These are phyloP conservation scores for Hyphopichia homilentoma DNA, from an alignment of 805 yeast species.

Conservation along the genomic window DNA sequence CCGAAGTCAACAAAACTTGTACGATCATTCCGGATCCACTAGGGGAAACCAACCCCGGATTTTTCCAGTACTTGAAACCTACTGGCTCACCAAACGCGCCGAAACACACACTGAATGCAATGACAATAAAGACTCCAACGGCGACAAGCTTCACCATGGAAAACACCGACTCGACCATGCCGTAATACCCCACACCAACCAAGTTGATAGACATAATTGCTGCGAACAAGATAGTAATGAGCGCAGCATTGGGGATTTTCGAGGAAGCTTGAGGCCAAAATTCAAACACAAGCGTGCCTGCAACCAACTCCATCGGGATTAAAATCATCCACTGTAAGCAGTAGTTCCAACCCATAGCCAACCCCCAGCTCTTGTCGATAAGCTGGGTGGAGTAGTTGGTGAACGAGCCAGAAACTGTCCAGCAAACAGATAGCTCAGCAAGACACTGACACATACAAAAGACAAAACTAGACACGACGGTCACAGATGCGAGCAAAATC, in stretches of 20 bases:
- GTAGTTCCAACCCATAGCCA: conserved; percentile 24
- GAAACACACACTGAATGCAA: conserved; percentile 16
- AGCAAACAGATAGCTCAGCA: conserved; percentile 20
- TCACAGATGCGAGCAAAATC: conserved; percentile 16
- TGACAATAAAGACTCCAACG: conserved; percentile 15
- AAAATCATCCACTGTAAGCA: conserved; percentile 21
- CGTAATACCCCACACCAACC: conserved; percentile 20
- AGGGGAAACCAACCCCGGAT: conserved; percentile 18
- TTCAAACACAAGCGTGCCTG: conserved; percentile 20
- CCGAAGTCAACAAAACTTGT: conserved; percentile 18
- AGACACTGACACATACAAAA: conserved; percentile 19
- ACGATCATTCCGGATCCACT: conserved; percentile 11
- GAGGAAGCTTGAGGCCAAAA: conserved; percentile 18
- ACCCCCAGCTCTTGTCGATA: conserved; percentile 22
- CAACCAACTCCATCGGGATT: conserved; percentile 25
- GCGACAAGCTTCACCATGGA: conserved; percentile 21
- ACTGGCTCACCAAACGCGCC: conserved; percentile 21
- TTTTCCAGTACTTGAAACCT: conserved; percentile 22
- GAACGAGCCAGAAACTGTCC: conserved; percentile 22
- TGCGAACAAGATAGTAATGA: conserved; percentile 13
- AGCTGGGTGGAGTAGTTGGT: conserved; percentile 20
- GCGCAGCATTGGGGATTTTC: conserved; percentile 15
- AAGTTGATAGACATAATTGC: conserved; percentile 16
- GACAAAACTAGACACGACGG: conserved; percentile 20
- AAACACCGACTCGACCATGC: conserved; percentile 21